Evolutionary conservation across 164 flowering plant species (phyloP).

Genomic region (Akebia trifoliata): DNA sequence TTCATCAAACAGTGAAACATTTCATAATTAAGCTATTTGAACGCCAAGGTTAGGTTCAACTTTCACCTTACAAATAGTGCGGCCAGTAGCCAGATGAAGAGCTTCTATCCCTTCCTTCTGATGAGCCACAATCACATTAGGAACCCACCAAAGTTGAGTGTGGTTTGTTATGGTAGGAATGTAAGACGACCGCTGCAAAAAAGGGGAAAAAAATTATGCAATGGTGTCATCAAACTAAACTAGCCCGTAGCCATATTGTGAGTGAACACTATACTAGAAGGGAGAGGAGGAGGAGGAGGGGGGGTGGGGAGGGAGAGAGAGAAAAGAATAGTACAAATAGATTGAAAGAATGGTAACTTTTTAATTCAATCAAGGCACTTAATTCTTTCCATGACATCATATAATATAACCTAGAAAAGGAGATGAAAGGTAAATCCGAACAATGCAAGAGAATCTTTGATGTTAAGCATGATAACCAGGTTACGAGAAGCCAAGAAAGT

Average conservation of each 20-base stretch:
- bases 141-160: conserved; percentile 98
- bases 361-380: no score
- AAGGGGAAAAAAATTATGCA: conserved; percentile 5
- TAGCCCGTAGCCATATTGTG: neutral
- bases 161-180: conserved; percentile 92
- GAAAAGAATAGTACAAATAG: no score
- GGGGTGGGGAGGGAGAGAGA: no score
- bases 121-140: conserved; percentile 97
- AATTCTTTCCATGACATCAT: no score
- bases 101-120: conserved; percentile 98
- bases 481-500: no score
- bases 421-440: no score
- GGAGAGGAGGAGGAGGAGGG: no score
- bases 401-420: no score
- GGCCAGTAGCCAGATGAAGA: conserved; percentile 90
- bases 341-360: no score
- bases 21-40: neutral
- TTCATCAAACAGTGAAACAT: neutral
- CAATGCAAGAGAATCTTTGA: no score
- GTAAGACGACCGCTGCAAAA: conserved; percentile 58
- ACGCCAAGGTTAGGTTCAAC: neutral
- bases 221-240: conserved; percentile 4
- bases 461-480: no score
- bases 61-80: conserved; percentile 84
- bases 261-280: no score